Conservation (phyloP, 257 asterid species). For the Solanum ahanhuiri region DNA sequence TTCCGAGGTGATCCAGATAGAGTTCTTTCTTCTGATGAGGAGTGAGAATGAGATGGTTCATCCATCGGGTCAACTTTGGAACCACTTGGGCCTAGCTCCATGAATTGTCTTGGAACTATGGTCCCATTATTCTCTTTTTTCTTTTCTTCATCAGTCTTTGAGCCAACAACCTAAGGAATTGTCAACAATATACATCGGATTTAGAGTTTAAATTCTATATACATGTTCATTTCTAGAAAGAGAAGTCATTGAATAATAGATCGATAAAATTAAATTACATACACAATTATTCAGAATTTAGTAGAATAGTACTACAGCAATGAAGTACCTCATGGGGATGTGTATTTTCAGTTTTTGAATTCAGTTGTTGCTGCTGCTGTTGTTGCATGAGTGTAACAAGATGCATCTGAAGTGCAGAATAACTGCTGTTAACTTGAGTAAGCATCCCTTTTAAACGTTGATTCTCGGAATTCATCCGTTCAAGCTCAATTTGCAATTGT, state of each 20-base stretch:
- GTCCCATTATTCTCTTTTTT: conserved; percentile 3
- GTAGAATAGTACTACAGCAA: neutral
- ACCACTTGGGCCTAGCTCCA: conserved; percentile 38
- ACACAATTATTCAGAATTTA: neutral
- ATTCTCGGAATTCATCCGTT: conserved; percentile 64
- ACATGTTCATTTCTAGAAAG: neutral
- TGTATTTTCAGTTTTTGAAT: conserved; percentile 3
- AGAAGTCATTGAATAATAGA: neutral
- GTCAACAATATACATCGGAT: neutral
- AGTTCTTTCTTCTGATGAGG: conserved; percentile 77
- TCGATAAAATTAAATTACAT: neutral
- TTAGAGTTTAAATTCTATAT: neutral
- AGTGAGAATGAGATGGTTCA: conserved; percentile 39
- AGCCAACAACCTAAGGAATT: neutral
- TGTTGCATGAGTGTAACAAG: conserved; percentile 33
- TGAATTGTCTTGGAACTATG: conserved; percentile 44
- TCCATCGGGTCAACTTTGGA: conserved; percentile 11
- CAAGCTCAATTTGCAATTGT: conserved; percentile 56
- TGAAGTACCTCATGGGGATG: conserved; percentile 15
- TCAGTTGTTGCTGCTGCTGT: conserved; percentile 9
- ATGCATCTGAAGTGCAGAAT: conserved; percentile 56
- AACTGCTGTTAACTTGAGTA: conserved; percentile 51
- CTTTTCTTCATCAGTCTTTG: neutral
- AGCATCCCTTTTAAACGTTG: conserved; percentile 70
- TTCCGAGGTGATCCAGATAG: conserved; percentile 45